Evolutionary conservation across 768 basidiomycete genomes (phyloP).

Genomic region (Gyrodon lividus): DNA sequence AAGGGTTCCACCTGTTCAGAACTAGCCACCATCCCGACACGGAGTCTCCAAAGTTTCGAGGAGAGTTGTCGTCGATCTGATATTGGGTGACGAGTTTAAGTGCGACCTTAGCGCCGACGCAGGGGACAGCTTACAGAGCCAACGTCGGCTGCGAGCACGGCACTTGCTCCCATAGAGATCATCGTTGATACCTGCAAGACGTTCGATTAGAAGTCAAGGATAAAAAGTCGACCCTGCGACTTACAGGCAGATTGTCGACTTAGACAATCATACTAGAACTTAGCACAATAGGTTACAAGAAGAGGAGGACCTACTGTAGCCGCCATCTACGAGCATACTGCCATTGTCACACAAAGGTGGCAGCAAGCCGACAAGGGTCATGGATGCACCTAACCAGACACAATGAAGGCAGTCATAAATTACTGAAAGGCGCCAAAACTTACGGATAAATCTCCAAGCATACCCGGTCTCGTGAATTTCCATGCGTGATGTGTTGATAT

Average conservation of each 20-base stretch:
- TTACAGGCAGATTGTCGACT: slow-evolving; percentile 86
- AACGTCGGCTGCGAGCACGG: slow-evolving; percentile 92
- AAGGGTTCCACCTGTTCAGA: slow-evolving; percentile 91
- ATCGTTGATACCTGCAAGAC: slow-evolving; percentile 74
- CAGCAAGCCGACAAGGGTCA: slow-evolving; percentile 93
- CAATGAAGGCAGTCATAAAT: slow-evolving; percentile 1
- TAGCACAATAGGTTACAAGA: slow-evolving; percentile 1
- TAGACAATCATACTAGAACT: slow-evolving; percentile 24
- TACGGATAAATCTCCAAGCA: slow-evolving; percentile 93
- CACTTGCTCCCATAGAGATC: slow-evolving; percentile 87
- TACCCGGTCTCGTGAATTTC: slow-evolving; percentile 98
- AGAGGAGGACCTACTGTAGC: slow-evolving; percentile 62
- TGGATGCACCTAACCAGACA: slow-evolving; percentile 73
- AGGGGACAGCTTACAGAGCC: slow-evolving; percentile 61
- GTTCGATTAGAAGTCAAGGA: slow-evolving; percentile 1
- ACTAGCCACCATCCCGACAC: slow-evolving; percentile 97
- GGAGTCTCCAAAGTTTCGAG: slow-evolving; percentile 91
- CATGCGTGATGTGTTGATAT: slow-evolving; percentile 94
- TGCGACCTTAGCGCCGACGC: neutral
- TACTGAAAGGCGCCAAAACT: slow-evolving; percentile 16
- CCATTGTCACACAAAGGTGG: slow-evolving; percentile 96
- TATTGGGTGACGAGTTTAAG: neutral
- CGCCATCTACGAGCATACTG: slow-evolving; percentile 86
- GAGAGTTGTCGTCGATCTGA: slow-evolving; percentile 91
- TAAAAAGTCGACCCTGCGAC: slow-evolving; percentile 14